These are phyloP conservation scores for Aspergillus brasiliensis DNA, from an alignment of 2,329 filamentous ascomycete species.

Conservation along the genomic window DNA sequence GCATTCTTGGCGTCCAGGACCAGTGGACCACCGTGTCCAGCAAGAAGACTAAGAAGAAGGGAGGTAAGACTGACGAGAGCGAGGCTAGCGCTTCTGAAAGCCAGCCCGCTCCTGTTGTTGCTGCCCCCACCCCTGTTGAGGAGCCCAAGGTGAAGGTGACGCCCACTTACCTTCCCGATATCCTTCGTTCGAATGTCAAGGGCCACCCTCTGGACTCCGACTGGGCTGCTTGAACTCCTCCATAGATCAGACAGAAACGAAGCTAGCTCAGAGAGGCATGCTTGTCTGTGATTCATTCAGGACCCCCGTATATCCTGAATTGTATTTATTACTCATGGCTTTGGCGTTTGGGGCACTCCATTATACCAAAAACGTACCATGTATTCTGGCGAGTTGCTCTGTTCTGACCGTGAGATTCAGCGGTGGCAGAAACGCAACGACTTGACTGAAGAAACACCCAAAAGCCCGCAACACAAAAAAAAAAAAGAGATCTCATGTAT, in stretches of 20 bases:
- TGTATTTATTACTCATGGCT: conserved; percentile 39
- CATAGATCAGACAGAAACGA: conserved; percentile 1
- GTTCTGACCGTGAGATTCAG: conserved; percentile 20
- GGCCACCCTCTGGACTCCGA: conserved; percentile 50
- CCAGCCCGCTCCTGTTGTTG: conserved; percentile 26
- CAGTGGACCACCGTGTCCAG: conserved; percentile 64
- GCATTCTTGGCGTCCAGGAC: conserved; percentile 51
- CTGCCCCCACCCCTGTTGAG: conserved; percentile 29
- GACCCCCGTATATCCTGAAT: conserved; percentile 20
- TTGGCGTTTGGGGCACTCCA: conserved; percentile 36
- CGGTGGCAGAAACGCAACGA: conserved; percentile 2
- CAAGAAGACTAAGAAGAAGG: conserved; percentile 59
- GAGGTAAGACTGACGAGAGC: conserved; percentile 45
- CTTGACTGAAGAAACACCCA: conserved; percentile 15
- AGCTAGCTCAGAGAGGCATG: not conserved
- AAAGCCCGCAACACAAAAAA: conserved; percentile 5
- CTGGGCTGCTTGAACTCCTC: conserved; percentile 41
- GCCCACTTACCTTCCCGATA: conserved; percentile 37
- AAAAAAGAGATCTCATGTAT: conserved; percentile 18
- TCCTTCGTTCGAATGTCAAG: conserved; percentile 36
- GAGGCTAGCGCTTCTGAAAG: conserved; percentile 46
- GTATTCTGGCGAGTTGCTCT: conserved; percentile 22
- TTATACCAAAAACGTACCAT: conserved; percentile 29
- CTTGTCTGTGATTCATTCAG: conserved; percentile 1
- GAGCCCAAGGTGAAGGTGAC: conserved; percentile 37